Conservation (phyloP, 2,329 filamentous ascomycete genomes). For the Magnaporthiopsis rhizophila region DNA sequence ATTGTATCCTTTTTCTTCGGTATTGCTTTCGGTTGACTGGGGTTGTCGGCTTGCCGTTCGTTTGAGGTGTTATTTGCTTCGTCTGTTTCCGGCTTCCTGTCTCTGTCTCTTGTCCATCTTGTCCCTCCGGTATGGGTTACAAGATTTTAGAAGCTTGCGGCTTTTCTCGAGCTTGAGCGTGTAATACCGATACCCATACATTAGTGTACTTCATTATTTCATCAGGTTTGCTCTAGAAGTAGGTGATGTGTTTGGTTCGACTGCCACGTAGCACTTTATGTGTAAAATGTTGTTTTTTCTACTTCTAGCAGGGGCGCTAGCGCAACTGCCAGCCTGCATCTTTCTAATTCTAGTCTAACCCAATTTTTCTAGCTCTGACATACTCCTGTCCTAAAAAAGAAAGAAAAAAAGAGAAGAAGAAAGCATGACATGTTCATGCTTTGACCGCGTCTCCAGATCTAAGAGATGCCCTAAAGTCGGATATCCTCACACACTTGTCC, state of each 20-base stretch:
- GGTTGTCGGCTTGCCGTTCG: neutral
- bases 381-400: no score
- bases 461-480: constrained; percentile 12
- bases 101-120: neutral
- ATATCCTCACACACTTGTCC: constrained; percentile 26
- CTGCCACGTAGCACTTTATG: no score
- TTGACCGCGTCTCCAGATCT: neutral
- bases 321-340: neutral
- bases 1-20: neutral
- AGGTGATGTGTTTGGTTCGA: no score
- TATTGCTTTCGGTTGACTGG: neutral
- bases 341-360: neutral
- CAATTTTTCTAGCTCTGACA: no score
- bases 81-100: no score
- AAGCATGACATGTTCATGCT: neutral
- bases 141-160: neutral
- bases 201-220: neutral
- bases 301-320: no score
- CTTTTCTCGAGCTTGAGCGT: neutral
- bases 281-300: neutral
- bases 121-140: neutral
- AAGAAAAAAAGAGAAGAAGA: no score
- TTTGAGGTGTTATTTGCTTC: neutral
- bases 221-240: neutral
- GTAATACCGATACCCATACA: neutral